These are phyloP conservation scores for Termitomyces eurrhizus DNA, from an alignment of 768 basidiomycete species.

Conservation along the genomic window DNA sequence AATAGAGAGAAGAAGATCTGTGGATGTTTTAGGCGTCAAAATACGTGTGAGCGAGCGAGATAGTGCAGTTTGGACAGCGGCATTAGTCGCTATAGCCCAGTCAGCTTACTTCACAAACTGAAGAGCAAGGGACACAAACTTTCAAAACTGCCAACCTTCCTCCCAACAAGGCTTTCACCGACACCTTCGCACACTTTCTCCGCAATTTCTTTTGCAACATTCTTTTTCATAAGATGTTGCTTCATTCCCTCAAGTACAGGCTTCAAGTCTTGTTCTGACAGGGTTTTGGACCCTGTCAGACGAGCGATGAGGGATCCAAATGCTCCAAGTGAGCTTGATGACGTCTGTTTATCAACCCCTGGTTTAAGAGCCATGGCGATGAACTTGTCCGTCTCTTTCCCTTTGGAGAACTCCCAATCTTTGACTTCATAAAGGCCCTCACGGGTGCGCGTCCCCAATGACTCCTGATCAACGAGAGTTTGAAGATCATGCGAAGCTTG, in stretches of 20 bases:
- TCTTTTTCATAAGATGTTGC: constrained; percentile 97
- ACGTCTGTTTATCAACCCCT: constrained; percentile 29
- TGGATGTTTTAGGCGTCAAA: constrained; percentile 93
- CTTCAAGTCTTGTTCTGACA: constrained; percentile 78
- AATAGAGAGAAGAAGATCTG: constrained; percentile 93
- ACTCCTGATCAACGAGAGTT: constrained; percentile 62
- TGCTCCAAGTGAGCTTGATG: constrained; percentile 51
- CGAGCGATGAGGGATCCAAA: constrained; percentile 81
- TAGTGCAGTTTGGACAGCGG: constrained; percentile 79
- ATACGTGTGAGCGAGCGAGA: constrained; percentile 88
- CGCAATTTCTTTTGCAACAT: constrained; percentile 93
- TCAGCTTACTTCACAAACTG: constrained; percentile 11
- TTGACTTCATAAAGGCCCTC: constrained; percentile 66
- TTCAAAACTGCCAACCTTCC: constrained; percentile 86
- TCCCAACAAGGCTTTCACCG: constrained; percentile 85
- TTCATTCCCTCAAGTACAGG: constrained; percentile 94
- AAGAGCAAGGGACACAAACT: constrained; percentile 44
- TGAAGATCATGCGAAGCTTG: constrained; percentile 47
- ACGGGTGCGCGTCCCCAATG: constrained; percentile 70
- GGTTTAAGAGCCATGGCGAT: constrained; percentile 58
- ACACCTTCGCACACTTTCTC: constrained; percentile 94
- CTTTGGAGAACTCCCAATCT: constrained; percentile 75
- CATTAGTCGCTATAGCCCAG: constrained; percentile 63
- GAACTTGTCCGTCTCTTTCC: constrained; percentile 43
- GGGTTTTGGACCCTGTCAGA: constrained; percentile 78